Percentiles rank a stretch among this genome's conserved stretches.
Evolutionary conservation across 2,329 filamentous ascomycete genomes (phyloP).

Genomic region (Leptoxyphium fumago): DNA sequence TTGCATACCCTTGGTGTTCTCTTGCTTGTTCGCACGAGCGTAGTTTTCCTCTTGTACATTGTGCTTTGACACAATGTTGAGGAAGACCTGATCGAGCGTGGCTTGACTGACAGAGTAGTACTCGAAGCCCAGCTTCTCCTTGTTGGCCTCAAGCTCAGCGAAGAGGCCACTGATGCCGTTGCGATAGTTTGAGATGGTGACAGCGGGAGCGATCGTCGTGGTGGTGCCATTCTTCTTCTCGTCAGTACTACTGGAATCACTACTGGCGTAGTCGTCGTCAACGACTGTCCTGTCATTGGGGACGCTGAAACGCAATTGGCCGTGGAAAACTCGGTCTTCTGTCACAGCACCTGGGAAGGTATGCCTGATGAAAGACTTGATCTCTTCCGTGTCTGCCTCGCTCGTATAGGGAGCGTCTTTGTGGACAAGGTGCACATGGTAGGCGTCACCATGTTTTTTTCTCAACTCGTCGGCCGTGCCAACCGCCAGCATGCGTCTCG

Average conservation of each 20-base stretch:
- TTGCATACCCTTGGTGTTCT: not conserved
- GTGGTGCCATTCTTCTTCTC: conserved; percentile 1
- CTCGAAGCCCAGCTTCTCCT: conserved; percentile 52
- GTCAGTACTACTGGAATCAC: not conserved
- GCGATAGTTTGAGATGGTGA: not conserved
- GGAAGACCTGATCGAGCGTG: conserved; percentile 76
- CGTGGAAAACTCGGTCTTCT: conserved; percentile 61
- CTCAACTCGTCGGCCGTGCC: conserved; percentile 59
- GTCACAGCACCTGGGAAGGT: conserved; percentile 50
- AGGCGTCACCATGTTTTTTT: conserved; percentile 50
- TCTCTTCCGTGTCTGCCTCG: conserved; percentile 46
- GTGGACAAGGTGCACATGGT: conserved; percentile 67
- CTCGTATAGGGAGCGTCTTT: conserved; percentile 55
- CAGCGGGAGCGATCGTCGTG: not conserved
- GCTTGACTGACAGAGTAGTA: conserved; percentile 76
- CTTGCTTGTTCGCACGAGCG: not conserved
- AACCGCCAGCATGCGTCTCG: conserved; percentile 65
- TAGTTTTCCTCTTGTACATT: conserved; percentile 58
- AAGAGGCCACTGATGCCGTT: conserved; percentile 33
- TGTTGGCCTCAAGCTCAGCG: conserved; percentile 54
- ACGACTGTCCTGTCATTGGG: conserved; percentile 22
- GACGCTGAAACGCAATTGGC: conserved; percentile 66
- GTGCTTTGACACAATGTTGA: conserved; percentile 67
- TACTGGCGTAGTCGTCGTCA: not conserved
- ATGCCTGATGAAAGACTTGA: conserved; percentile 48